phyloP scores from a whole-genome alignment of 352 stramenopile genomes.

The Peronospora farinosa region DNA sequence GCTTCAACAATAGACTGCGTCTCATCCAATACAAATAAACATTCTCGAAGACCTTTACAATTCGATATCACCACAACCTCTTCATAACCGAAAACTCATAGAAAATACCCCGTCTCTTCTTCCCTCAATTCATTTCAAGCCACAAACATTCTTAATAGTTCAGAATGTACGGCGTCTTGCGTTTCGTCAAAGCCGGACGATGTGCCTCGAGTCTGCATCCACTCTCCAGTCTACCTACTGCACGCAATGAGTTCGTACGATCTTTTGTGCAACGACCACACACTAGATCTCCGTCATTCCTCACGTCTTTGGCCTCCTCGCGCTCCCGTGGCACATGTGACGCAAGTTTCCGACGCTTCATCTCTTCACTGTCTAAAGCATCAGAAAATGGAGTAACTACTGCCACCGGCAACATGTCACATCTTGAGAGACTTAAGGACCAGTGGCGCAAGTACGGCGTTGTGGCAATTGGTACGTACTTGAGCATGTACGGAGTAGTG shows the following conservation, averaged over 20 bases:
- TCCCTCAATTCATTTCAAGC: constrained; percentile 5
- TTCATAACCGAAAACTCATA: background rate
- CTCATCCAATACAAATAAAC: too few species aligned
- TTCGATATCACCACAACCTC: background rate
- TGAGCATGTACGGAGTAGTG: constrained; percentile 70
- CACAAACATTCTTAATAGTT: constrained; percentile 4
- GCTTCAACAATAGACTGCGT: too few species aligned
- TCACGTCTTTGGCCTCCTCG: background rate
- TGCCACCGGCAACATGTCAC: constrained; percentile 22
- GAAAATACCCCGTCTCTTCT: background rate
- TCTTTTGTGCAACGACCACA: constrained; percentile 14
- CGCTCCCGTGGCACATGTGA: background rate
- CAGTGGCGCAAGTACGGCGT: constrained; percentile 81
- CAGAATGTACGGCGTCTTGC: constrained; percentile 16
- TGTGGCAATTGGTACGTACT: constrained; percentile 78
- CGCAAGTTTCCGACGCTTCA: constrained; percentile 10
- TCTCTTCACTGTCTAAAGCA: constrained; percentile 24
- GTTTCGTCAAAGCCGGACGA: constrained; percentile 7
- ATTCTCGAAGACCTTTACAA: too few species aligned
- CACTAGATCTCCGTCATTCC: constrained; percentile 9
- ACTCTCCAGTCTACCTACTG: background rate
- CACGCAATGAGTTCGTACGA: background rate
- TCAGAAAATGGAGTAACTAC: background rate
- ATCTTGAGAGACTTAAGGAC: constrained; percentile 60
- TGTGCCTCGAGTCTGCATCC: background rate